Conservation (phyloP, 148 eudicot genomes). For the Rhododendron molle region DNA sequence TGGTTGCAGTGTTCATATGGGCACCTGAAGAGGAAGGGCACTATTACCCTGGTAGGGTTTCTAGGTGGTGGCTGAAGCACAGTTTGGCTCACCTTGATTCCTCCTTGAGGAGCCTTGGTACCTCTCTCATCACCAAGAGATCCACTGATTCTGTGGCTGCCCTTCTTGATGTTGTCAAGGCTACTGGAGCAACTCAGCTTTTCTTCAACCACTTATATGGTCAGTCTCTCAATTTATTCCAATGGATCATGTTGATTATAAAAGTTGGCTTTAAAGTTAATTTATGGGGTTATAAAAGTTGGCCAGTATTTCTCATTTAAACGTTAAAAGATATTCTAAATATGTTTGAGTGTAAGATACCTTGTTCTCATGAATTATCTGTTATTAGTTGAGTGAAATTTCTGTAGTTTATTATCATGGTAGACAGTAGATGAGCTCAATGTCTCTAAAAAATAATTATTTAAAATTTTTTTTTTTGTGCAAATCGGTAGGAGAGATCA, state of each 20-base stretch:
- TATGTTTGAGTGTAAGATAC: background rate
- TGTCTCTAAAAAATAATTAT: background rate
- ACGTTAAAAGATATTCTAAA: no score
- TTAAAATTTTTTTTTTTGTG: no score
- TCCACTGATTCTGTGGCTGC: conserved; percentile 52
- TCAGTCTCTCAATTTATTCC: conserved; percentile 14
- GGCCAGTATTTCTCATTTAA: background rate
- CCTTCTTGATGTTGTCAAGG: conserved; percentile 64
- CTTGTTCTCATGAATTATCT: background rate
- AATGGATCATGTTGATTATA: background rate
- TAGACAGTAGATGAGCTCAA: background rate
- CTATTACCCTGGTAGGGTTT: conserved; percentile 89
- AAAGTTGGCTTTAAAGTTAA: background rate
- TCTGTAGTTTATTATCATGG: background rate
- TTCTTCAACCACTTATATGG: conserved; percentile 95
- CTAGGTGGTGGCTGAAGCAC: conserved; percentile 98
- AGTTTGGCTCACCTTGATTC: conserved; percentile 82
- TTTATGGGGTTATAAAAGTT: background rate
- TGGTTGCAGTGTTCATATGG: conserved; percentile 74
- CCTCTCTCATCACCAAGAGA: conserved; percentile 77
- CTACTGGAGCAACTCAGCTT: conserved; percentile 90
- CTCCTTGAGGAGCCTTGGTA: conserved; percentile 77
- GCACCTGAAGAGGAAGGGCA: conserved; percentile 98
- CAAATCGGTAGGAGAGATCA: no score
- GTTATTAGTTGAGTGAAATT: background rate